Evolutionary conservation across 805 yeast species (phyloP).

Genomic region (Barnettozyma salicaria): DNA sequence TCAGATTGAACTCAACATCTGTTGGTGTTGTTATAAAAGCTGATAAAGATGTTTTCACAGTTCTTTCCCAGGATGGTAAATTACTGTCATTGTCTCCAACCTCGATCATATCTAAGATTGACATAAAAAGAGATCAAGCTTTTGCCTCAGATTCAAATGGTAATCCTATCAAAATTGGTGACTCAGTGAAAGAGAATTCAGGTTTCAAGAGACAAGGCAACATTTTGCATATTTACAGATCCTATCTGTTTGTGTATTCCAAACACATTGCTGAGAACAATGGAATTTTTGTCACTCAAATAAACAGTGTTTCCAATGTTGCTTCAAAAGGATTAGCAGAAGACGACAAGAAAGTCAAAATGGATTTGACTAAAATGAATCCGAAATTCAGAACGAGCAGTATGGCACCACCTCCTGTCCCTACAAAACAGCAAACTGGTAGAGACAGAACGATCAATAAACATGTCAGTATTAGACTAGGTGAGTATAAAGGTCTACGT

Average conservation of each 20-base stretch:
- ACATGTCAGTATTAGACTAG: constrained; percentile 85
- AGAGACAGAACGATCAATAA: constrained; percentile 79
- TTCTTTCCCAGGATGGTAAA: constrained; percentile 79
- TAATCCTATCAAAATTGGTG: constrained; percentile 80
- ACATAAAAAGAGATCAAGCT: constrained; percentile 57
- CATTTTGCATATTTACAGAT: constrained; percentile 80
- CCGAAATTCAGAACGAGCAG: constrained; percentile 53
- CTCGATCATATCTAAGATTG: constrained; percentile 74
- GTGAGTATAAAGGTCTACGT: constrained; percentile 85
- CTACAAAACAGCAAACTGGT: constrained; percentile 50
- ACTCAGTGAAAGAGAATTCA: constrained; percentile 77
- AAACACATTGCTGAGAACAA: constrained; percentile 76
- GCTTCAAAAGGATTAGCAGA: constrained; percentile 72
- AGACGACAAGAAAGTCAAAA: constrained; percentile 32
- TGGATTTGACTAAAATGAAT: constrained; percentile 81
- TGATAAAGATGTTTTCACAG: constrained; percentile 79
- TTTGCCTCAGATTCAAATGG: constrained; percentile 86
- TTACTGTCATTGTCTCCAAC: constrained; percentile 65
- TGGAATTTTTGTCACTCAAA: constrained; percentile 82
- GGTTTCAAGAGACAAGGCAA: constrained; percentile 88
- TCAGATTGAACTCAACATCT: constrained; percentile 75
- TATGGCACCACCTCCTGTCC: constrained; percentile 57
- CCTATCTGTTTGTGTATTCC: constrained; percentile 71
- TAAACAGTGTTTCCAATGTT: constrained; percentile 72
- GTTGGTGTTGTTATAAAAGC: constrained; percentile 90